phyloP scores from a whole-genome alignment of 192 early-diverging fungal genomes.

The Podila clonocystis region DNA sequence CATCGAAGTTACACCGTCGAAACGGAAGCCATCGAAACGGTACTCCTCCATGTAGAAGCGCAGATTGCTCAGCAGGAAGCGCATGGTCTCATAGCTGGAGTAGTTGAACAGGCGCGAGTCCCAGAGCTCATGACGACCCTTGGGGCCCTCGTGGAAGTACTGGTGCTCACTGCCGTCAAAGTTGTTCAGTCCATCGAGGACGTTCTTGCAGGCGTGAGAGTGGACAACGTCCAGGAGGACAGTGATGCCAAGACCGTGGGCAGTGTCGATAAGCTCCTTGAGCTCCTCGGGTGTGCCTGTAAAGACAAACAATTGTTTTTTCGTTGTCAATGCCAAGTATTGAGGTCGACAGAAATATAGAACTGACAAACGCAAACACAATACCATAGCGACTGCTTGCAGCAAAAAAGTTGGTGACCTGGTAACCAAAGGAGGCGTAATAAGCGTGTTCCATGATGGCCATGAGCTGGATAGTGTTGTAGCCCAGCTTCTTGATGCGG shows the following conservation, averaged over 20 bases:
- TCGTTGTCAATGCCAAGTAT: background rate
- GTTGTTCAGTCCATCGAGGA: constrained; percentile 92
- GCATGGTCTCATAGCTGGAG: constrained; percentile 86
- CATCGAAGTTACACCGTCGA: constrained; percentile 98
- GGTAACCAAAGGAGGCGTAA: constrained; percentile 98
- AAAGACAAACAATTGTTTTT: background rate
- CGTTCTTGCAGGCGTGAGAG: constrained; percentile 96
- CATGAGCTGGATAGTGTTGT: constrained; percentile 88
- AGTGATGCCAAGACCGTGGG: constrained; percentile 87
- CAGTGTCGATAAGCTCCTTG: constrained; percentile 90
- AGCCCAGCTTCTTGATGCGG: constrained; percentile 84
- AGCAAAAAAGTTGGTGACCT: constrained; percentile 98
- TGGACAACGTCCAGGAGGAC: constrained; percentile 96
- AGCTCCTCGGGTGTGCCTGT: constrained; percentile 87
- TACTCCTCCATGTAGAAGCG: constrained; percentile 94
- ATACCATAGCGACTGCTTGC: constrained; percentile 88
- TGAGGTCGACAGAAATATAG: too few species aligned
- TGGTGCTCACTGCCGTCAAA: constrained; percentile 97
- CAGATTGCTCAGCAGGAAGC: constrained; percentile 95
- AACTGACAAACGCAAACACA: too few species aligned
- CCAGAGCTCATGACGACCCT: constrained; percentile 93
- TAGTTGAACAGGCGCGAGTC: constrained; percentile 97
- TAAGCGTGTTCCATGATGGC: constrained; percentile 99
- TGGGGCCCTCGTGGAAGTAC: constrained; percentile 92
- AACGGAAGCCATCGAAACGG: constrained; percentile 96